phyloP scores from a whole-genome alignment of 1,139 yeast genomes.

The Suhomyces bokatorum region DNA sequence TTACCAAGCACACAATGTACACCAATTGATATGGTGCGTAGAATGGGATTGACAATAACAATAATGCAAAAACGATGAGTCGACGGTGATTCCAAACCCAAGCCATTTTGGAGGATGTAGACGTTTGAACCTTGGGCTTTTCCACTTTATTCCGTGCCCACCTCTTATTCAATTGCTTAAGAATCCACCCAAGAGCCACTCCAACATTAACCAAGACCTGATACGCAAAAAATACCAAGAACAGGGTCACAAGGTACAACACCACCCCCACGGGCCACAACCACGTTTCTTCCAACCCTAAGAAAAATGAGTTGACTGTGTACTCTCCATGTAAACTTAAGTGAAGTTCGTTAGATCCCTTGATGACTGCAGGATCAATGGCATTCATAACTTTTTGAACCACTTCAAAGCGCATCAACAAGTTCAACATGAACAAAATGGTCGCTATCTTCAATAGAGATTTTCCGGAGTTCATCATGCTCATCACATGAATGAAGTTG shows the following conservation, averaged over 20 bases:
- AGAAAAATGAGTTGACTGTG: conserved; percentile 46
- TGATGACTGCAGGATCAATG: conserved; percentile 60
- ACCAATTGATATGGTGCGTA: conserved; percentile 82
- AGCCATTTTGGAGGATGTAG: not conserved
- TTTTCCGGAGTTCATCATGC: conserved; percentile 26
- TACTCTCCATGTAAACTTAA: conserved; percentile 25
- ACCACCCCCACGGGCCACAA: conserved; percentile 62
- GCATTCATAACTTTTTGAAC: conserved; percentile 29
- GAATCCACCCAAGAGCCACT: conserved; percentile 4
- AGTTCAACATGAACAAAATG: conserved; percentile 36
- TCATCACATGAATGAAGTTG: conserved; percentile 50
- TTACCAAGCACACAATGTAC: conserved; percentile 55
- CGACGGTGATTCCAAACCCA: conserved; percentile 23
- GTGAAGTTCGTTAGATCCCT: conserved; percentile 37
- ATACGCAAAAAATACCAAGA: conserved; percentile 19
- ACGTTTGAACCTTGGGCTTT: not conserved
- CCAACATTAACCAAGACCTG: conserved; percentile 14
- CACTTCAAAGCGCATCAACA: conserved; percentile 26
- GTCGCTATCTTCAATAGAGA: conserved; percentile 21
- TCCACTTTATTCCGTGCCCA: not conserved
- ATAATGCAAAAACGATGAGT: conserved; percentile 33
- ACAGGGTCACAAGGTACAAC: conserved; percentile 50
- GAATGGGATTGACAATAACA: conserved; percentile 48
- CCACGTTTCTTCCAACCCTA: conserved; percentile 64
- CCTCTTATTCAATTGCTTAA: not conserved